Conservation (phyloP, 2,329 filamentous ascomycete species). For the Sclerotinia sclerotiorum region DNA sequence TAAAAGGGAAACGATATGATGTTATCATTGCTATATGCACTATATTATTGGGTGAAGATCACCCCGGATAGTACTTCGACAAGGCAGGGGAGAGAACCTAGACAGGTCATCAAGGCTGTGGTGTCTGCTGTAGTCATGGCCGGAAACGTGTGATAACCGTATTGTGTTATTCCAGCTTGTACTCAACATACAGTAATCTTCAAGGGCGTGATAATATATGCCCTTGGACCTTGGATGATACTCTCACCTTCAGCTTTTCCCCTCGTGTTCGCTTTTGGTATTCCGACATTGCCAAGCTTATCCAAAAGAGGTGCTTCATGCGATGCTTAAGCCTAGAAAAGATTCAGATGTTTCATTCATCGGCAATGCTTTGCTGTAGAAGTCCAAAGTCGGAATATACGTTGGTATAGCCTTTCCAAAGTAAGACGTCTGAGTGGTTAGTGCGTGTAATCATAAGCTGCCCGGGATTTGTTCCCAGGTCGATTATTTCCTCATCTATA, state of each 20-base stretch:
- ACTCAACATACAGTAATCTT: slow-evolving; percentile 1
- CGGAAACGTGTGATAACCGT: background rate
- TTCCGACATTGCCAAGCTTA: background rate
- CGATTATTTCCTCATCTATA: slow-evolving; percentile 19
- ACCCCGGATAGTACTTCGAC: slow-evolving; percentile 12
- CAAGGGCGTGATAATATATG: background rate
- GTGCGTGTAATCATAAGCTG: slow-evolving; percentile 11
- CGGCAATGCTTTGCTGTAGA: slow-evolving; percentile 11
- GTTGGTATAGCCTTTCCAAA: background rate
- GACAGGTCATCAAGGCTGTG: background rate
- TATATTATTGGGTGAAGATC: slow-evolving; percentile 9
- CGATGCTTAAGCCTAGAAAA: background rate
- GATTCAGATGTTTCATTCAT: background rate
- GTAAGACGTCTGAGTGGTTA: slow-evolving; percentile 16
- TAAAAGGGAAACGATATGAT: background rate
- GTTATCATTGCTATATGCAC: background rate
- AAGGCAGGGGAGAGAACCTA: background rate
- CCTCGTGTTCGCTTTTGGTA: slow-evolving; percentile 8
- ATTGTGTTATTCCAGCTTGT: background rate
- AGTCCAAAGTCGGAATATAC: slow-evolving; percentile 12
- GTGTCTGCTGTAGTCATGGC: slow-evolving; percentile 4
- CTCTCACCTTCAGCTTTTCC: slow-evolving; percentile 6
- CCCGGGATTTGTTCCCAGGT: background rate
- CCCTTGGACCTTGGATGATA: slow-evolving; percentile 1
- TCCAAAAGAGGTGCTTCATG: background rate